Evolutionary conservation across 352 stramenopile genomes (phyloP).

Genomic region (Blastocystis sp.): DNA sequence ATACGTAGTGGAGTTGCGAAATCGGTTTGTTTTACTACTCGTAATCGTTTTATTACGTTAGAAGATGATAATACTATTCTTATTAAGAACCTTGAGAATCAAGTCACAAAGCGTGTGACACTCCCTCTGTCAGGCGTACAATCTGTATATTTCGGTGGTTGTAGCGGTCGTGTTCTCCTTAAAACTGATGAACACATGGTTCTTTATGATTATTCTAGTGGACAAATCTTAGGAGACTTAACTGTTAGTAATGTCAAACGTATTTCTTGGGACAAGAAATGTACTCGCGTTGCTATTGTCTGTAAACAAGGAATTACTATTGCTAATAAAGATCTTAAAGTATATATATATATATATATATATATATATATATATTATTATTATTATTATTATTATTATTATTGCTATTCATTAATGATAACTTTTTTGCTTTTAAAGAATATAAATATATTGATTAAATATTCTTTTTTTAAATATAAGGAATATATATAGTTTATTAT

Average conservation of each 20-base stretch:
- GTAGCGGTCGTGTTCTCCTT: conserved; percentile 83
- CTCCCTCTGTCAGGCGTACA: conserved; percentile 46
- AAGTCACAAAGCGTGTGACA: conserved; percentile 74
- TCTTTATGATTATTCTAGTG: conserved; percentile 88
- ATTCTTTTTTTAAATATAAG: no score
- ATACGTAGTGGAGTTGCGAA: conserved; percentile 74
- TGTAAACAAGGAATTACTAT: no score
- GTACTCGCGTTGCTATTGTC: conserved; percentile 82
- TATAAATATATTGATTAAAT: no score
- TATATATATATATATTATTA: no score
- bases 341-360: no score
- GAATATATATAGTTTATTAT: no score
- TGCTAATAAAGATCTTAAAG: no score
- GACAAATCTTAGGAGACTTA: conserved; percentile 78
- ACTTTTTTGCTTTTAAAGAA: no score
- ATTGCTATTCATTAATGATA: no score
- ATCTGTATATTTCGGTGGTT: conserved; percentile 75
- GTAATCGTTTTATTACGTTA: conserved; percentile 88
- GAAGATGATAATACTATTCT: conserved; percentile 64
- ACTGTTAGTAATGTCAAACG: conserved; percentile 85
- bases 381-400: no score
- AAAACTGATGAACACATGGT: conserved; percentile 83
- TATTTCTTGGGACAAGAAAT: conserved; percentile 84
- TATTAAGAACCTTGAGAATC: conserved; percentile 39
- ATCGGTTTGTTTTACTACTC: conserved; percentile 80